Evolutionary conservation across 176 grass and related monocot genomes (phyloP).

Genomic region (Oryza officinalis): DNA sequence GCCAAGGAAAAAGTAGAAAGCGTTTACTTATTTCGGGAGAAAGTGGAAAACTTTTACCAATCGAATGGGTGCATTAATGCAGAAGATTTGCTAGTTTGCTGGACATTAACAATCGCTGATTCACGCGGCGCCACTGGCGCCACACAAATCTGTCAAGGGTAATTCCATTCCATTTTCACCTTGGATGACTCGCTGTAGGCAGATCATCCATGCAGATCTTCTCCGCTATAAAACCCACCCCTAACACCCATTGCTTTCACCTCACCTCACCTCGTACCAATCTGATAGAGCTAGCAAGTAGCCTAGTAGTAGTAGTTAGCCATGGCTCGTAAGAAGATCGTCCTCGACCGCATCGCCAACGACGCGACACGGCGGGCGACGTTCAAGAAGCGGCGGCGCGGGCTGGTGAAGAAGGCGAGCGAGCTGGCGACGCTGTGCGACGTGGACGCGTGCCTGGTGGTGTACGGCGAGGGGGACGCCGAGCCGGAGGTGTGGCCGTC

Average conservation of each 20-base stretch:
- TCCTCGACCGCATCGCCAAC: constrained; percentile 36
- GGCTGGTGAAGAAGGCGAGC: constrained; percentile 45
- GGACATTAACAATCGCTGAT: background rate
- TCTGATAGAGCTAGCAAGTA: background rate
- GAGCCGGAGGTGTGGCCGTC: constrained; percentile 38
- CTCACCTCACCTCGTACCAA: background rate
- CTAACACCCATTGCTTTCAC: background rate
- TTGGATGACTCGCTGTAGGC: background rate
- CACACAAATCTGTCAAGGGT: background rate
- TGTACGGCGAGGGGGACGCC: constrained; percentile 23
- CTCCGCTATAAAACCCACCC: background rate
- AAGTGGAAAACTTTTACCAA: background rate
- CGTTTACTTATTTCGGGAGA: background rate
- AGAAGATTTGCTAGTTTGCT: background rate
- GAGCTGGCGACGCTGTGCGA: constrained; percentile 41
- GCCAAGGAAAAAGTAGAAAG: background rate
- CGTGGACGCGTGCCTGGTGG: constrained; percentile 19
- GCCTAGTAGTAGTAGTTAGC: background rate
- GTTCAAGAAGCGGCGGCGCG: constrained; percentile 18
- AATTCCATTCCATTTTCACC: background rate
- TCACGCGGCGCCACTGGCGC: background rate
- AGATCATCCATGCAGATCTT: background rate
- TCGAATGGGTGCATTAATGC: background rate
- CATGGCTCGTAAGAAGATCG: constrained; percentile 49
- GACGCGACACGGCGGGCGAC: background rate